Evolutionary conservation across 2,329 filamentous ascomycete species (phyloP), one percentile per base, ranked within the genome.

Genomic region (Albophoma yamanashiensis): DNA sequence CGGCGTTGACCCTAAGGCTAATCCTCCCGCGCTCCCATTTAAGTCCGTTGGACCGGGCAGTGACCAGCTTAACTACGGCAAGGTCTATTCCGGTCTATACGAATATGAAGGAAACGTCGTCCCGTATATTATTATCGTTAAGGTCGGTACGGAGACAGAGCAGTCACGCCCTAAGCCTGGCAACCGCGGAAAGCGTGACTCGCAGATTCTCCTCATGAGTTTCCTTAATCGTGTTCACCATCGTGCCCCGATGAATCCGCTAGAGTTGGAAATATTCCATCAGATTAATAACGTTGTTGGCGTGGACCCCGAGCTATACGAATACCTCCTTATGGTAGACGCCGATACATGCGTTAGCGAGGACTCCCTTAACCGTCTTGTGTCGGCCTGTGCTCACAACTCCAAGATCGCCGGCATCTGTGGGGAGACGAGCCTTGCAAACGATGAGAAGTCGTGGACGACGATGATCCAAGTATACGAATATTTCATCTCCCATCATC

Each of bases 381-480:
- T 99, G 22, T 91, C 94, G 60, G 89, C 89, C 58, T 99, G 92
- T 75, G 88, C 91, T 66, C 92, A 97, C 69, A 91, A 99, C 72
- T 88, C 91, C 39, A 96, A 95, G 78, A 96, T 99, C 77, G 92
- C 91, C 27, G 94, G 93, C 76, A 97, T 97, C 63, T 99, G 94
- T 73, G 94, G 94, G 71, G 94, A 99, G 74, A 99, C 94, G 1
- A 94, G 88, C 74, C 80, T 99, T 69, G 91, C 97, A 72, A 99
- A 99, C 69, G 92, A 97, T 73, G 91, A 97, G 68, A 84, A 88
- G 66, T 92, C 88, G 68, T 97, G 92, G 92, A 96, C 91, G 91
- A 99, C 94, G 15, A 99, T 99, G 94, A 99, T 99, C 69, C 94
- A 99, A 74, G 94, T 99, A 65, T 99, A 99, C 77, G 94, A 99